Conservation (phyloP, 345 rosid genomes). For the Camelina laxa region DNA sequence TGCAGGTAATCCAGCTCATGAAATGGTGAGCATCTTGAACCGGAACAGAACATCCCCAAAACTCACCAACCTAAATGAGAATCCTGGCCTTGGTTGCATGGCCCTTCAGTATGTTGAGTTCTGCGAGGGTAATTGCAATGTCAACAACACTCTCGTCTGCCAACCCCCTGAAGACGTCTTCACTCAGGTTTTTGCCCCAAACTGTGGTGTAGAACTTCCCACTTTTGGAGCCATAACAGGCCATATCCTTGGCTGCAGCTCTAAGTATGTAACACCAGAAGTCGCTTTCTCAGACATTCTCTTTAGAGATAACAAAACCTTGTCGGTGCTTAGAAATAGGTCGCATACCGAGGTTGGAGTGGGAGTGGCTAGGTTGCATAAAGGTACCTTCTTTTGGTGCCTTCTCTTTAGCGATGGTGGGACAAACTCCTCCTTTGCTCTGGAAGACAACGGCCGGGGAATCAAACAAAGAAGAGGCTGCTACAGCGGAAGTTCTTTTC, state of each 20-base stretch:
- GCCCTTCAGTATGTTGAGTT: slow-evolving; percentile 73
- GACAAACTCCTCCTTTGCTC: slow-evolving; percentile 67
- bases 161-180: slow-evolving; percentile 73
- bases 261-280: slow-evolving; percentile 61
- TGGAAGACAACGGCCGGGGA: slow-evolving; percentile 81
- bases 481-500: slow-evolving; percentile 69
- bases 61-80: slow-evolving; percentile 59
- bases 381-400: slow-evolving; percentile 76
- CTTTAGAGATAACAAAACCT: slow-evolving; percentile 53
- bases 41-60: slow-evolving; percentile 66
- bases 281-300: slow-evolving; percentile 67
- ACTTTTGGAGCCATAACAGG: slow-evolving; percentile 75
- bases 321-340: slow-evolving; percentile 64
- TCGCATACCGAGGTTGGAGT: slow-evolving; percentile 74
- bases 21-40: slow-evolving; percentile 75
- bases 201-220: slow-evolving; percentile 84
- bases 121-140: slow-evolving; percentile 78
- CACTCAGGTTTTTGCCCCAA: slow-evolving; percentile 79
- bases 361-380: slow-evolving; percentile 64
- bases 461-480: slow-evolving; percentile 80
- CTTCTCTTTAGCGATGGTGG: slow-evolving; percentile 65
- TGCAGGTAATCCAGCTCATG: slow-evolving; percentile 79
- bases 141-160: slow-evolving; percentile 56
- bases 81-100: slow-evolving; percentile 91
- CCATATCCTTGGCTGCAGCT: slow-evolving; percentile 73